Conservation (phyloP, 352 stramenopile genomes). For the Thalassiosira pacifica region DNA sequence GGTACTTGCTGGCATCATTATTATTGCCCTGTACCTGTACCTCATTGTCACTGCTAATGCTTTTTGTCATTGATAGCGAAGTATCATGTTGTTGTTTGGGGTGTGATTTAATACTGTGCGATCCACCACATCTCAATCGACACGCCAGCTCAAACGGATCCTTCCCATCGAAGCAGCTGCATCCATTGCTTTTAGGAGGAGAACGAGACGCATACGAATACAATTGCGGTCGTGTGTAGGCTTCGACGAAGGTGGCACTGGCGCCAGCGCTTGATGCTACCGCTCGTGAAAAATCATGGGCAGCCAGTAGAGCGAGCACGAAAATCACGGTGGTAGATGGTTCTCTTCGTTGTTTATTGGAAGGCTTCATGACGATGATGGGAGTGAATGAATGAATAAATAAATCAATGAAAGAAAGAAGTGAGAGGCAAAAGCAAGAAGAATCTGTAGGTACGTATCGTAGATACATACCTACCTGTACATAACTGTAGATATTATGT, state of each 20-base stretch:
- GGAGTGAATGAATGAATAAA: no score
- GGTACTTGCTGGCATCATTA: constrained; percentile 59
- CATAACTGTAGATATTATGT: no score
- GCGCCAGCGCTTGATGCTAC: background rate
- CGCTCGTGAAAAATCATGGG: background rate
- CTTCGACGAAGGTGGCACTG: background rate
- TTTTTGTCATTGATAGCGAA: background rate
- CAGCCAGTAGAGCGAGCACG: background rate
- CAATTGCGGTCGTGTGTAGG: constrained; percentile 6
- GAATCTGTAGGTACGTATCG: no score
- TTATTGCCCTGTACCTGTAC: background rate
- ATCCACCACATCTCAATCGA: constrained; percentile 9
- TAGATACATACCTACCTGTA: no score
- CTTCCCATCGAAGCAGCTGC: background rate
- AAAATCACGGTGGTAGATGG: background rate
- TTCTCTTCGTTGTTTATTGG: background rate
- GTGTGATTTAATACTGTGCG: no score
- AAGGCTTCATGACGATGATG: background rate
- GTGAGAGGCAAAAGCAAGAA: no score
- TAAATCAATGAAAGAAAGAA: no score
- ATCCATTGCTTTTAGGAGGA: background rate
- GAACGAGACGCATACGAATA: background rate
- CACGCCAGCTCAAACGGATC: background rate
- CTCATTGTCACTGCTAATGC: background rate
- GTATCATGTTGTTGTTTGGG: no score